A percentile compares a stretch with the other conserved stretches of the same genome.
Conservation (phyloP, 495 filamentous ascomycete genomes). For the Neurospora sp. region DNA sequence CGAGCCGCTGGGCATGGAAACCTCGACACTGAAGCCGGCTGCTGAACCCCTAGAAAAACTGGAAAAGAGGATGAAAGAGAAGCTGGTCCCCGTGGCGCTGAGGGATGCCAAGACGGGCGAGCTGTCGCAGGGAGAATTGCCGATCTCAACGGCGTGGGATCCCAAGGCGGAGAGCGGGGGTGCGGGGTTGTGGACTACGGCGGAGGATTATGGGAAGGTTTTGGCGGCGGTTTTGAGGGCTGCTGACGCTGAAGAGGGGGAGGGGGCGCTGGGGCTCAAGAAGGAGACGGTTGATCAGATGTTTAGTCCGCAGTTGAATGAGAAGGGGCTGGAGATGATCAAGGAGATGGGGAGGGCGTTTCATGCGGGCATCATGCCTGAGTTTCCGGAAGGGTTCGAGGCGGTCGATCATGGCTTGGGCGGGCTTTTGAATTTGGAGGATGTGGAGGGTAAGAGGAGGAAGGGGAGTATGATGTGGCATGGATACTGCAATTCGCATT, state of each 20-base stretch:
- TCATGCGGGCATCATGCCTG: conserved; percentile 6
- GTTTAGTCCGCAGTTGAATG: conserved; percentile 40
- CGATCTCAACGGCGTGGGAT: conserved; percentile 2
- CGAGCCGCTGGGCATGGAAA: conserved; percentile 12
- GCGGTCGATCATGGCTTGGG: conserved; percentile 15
- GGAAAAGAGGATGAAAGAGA: background rate
- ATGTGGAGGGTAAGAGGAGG: conserved; percentile 20
- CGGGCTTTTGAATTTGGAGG: conserved; percentile 19
- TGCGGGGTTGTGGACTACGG: conserved; percentile 38
- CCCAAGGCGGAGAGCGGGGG: conserved; percentile 34
- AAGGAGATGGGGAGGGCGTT: conserved; percentile 1
- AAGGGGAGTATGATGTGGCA: conserved; percentile 28
- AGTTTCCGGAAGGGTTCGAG: conserved; percentile 8
- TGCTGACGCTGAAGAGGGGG: background rate
- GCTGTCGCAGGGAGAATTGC: conserved; percentile 1
- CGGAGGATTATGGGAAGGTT: conserved; percentile 39
- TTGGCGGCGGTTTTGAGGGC: conserved; percentile 34
- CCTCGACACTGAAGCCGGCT: conserved; percentile 9
- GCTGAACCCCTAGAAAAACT: background rate
- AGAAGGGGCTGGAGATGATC: conserved; percentile 11
- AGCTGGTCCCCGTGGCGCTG: background rate
- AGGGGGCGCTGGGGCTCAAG: conserved; percentile 4
- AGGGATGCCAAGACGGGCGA: conserved; percentile 4
- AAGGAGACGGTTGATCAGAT: conserved; percentile 35
- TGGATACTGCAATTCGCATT: conserved; percentile 19